Evolutionary conservation across 345 rosid genomes (phyloP), one percentile per base, ranked within the genome.

Genomic region (Excoecaria cochinchinensis): DNA sequence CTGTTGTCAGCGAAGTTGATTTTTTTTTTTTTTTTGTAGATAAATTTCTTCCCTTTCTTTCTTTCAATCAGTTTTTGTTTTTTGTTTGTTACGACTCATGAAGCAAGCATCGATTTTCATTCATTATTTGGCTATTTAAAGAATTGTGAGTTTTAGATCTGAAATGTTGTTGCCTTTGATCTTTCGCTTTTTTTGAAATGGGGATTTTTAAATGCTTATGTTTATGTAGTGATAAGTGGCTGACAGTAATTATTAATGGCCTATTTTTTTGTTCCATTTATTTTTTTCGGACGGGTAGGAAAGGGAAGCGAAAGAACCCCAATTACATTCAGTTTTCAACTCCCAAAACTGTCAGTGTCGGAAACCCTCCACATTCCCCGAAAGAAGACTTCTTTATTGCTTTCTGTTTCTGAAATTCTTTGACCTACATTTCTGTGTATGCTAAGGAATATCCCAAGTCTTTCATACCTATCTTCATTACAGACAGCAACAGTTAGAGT

Each of bases 101-200:
- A 62, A 62, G 11, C 59, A 69, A 46, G 19, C 56, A 66, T 21
- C 36, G 6, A 46, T 1, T 66, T 46, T 47, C 21, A 5, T 47
- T n/a, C 40, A 13, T 48, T 47, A 12, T 22, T 40, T 68, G 19
- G 78, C 24, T 57, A 50, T 67, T 58, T 21, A 10, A 16, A 11
- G 56, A 47, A 51, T 60, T 69, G 56, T 40, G 25, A 47, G 67
- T 16, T 67, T 60, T 61, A 70, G 64, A 70, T 76, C 79, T 70
- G 79, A 75, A 36, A 38, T 53, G 50, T 69, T 69, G 59, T 50
- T 68, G 67, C 24, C 42, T 60, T 57, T 71, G 64, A n/a, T 40
- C 36, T 71, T 40, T 61, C 47, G 19, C 11, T 47, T 46, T 73
- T 61, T 31, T 25, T 5, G n/a, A 68, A 10, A 44, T 47, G 55